Base-by-base conservation (phyloP, 805 yeast species). In the Ogataea naganishii region DNA sequence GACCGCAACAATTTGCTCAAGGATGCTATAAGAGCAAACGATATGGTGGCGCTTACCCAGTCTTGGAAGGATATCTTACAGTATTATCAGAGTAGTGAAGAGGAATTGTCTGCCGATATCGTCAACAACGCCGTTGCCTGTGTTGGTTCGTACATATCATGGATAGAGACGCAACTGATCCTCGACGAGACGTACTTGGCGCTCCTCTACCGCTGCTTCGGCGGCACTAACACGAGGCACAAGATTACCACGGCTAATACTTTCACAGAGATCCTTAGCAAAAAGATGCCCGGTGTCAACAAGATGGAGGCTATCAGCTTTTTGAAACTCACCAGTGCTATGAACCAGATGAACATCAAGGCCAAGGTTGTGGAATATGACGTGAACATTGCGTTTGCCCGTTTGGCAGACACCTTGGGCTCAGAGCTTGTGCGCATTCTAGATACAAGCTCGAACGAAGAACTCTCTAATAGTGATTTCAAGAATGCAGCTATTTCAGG, bases 161-260 rank as follows among this genome's bases (percentile, higher is more conserved):
- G 99, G 98, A 84, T 88, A 51, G 94, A 84, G 50, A 76, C 88
- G 37, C 64, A 77, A 32, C 62, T 84, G 42, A 73, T 89, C 32
- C 66, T 86, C 18, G 73, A 72, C 29, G 65, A 69, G 20, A 70
- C 70, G 14, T 76, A 71, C 41, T 59, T 83, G 43, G 55, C 63
- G 17, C 48, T 70, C 21, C 66, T 85, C 27, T 78, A 74, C 45
- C 69, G 66, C 35, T 77, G 69, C 45, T 62, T 85, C 38, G 46
- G 44, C 9, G 31, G 38, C 6, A 37, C 46, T 7, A 32, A 35
- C 22, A 65, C 64, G 31, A 56, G 53, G 14, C 70, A 72, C 30
- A 70, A 78, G 35, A 61, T 70, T 30, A 64, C 74, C 18, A 79
- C 94, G 18, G 67, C 78, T 14, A 53, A 49, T 23, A 66, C 78